Conservation (phyloP, 2,329 filamentous ascomycete genomes). For the Phoma sp. region DNA sequence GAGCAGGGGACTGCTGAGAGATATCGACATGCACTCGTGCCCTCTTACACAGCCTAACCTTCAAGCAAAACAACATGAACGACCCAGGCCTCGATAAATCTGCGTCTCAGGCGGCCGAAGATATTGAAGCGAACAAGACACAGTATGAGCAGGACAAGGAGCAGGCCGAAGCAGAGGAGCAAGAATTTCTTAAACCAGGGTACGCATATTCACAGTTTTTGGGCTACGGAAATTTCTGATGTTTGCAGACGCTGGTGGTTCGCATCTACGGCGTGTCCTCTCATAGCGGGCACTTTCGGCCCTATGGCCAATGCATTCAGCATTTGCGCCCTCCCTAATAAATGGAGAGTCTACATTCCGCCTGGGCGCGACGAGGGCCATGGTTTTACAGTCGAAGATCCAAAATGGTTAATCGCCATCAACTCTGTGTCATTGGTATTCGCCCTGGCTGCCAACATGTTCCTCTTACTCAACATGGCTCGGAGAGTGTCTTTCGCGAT, state of each 20-base stretch:
- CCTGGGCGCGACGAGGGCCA: slow-evolving; percentile 52
- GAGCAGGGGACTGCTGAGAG: neutral
- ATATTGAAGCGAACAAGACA: slow-evolving; percentile 47
- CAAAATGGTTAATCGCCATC: slow-evolving; percentile 60
- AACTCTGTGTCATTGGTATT: slow-evolving; percentile 62
- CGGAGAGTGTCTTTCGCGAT: slow-evolving; percentile 60
- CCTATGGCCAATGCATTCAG: slow-evolving; percentile 62
- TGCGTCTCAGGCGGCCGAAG: slow-evolving; percentile 54
- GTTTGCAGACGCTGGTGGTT: slow-evolving; percentile 63
- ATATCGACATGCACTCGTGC: slow-evolving; percentile 1
- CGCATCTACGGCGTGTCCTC: slow-evolving; percentile 63
- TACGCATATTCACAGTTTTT: slow-evolving; percentile 18
- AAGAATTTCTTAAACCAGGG: slow-evolving; percentile 54
- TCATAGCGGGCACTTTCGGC: slow-evolving; percentile 62
- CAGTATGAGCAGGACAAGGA: slow-evolving; percentile 39
- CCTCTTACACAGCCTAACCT: neutral
- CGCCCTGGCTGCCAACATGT: slow-evolving; percentile 61
- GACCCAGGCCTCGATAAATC: slow-evolving; percentile 61
- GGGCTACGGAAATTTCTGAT: slow-evolving; percentile 8
- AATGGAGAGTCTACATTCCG: slow-evolving; percentile 62
- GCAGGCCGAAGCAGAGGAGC: slow-evolving; percentile 48
- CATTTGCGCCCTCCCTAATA: slow-evolving; percentile 61
- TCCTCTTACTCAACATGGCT: slow-evolving; percentile 66
- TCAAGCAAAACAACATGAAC: slow-evolving; percentile 31
- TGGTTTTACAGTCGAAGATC: slow-evolving; percentile 58